Evolutionary conservation across 2,329 filamentous ascomycete genomes (phyloP), one percentile per base, ranked within the genome.

Genomic region (Teratosphaeria zuluensis): DNA sequence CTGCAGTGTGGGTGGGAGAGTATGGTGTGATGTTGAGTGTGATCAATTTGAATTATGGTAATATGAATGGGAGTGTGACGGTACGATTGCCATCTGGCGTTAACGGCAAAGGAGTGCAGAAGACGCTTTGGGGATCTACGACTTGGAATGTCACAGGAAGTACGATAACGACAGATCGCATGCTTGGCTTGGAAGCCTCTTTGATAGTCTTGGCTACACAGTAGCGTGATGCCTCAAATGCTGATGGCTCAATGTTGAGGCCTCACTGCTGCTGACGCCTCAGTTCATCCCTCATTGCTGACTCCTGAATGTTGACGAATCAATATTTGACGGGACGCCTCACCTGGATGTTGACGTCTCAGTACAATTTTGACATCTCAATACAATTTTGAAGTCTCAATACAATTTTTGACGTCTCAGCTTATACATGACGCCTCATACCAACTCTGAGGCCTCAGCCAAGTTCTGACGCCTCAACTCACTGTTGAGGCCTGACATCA

Each of bases 11-110:
- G n/a, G 21, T 31, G 3, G 51, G 19, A 28, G 51, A 53, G 5
- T 5, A 3, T 53, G 51, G n/a, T 4, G n/a, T 53, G 51, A 24
- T 19, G 33, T 46, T 35, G 55, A 59, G 38, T 7, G 65, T 63
- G 2, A 67, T 46, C 16, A 46, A 19, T 6, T 12, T 46, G 38
- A 46, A 19, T 6, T 46, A 46, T n/a, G 38, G 38, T 19, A 19
- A 46, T n/a, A 12, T 46, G 2, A 46, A 46, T 16, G 38, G 16
- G 3, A 16, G 12, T 6, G 38, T 19, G 14, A n/a, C 11, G 2
- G 16, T 46, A n/a, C 38, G n/a, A 2, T n/a, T 46, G 11, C 38
- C 38, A 16, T 6, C 38, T 46, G 38, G 38, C 6, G 4, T 46
- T 2, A 46, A 2, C 16, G 16, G 12, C 2, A 46, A 46, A 19